Evolutionary conservation across 768 basidiomycete species (phyloP).

Genomic region (Wakefieldia striispora): DNA sequence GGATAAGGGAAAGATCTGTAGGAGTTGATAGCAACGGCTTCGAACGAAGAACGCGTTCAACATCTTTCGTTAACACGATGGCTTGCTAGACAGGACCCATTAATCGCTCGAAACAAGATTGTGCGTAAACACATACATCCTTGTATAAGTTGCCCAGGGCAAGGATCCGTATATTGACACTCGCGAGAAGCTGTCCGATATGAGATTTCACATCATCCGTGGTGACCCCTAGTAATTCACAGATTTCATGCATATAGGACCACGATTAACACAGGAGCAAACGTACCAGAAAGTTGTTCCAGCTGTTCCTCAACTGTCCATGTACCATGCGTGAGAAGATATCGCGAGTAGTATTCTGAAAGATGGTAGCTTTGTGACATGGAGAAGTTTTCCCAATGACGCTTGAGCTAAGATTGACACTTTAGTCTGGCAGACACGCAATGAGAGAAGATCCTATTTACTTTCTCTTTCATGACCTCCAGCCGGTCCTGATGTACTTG

Average conservation of each 20-base stretch:
- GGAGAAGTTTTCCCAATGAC: constrained; percentile 84
- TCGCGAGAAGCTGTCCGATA: constrained; percentile 53
- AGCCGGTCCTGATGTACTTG: constrained; percentile 70
- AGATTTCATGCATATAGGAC: not conserved
- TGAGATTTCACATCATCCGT: constrained; percentile 68
- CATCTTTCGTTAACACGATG: constrained; percentile 62
- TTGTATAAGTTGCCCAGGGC: constrained; percentile 83
- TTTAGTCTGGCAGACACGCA: constrained; percentile 1
- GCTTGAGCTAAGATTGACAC: constrained; percentile 50
- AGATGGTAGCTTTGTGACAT: constrained; percentile 80
- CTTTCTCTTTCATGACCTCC: constrained; percentile 82
- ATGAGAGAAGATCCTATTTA: constrained; percentile 30
- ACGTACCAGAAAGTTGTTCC: constrained; percentile 69
- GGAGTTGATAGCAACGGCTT: constrained; percentile 43
- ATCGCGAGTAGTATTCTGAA: constrained; percentile 71
- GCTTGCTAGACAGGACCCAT: constrained; percentile 58
- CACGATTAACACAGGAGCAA: not conserved
- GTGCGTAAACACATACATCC: constrained; percentile 51
- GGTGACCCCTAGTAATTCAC: constrained; percentile 54
- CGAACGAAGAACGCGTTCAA: constrained; percentile 62
- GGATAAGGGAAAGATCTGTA: constrained; percentile 51
- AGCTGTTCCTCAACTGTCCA: constrained; percentile 82
- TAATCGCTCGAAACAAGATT: not conserved
- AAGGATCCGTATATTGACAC: constrained; percentile 68
- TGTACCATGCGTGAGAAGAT: constrained; percentile 65